Base-by-base conservation (phyloP, 345 rosid genomes). In the Cardamine occulta region DNA sequence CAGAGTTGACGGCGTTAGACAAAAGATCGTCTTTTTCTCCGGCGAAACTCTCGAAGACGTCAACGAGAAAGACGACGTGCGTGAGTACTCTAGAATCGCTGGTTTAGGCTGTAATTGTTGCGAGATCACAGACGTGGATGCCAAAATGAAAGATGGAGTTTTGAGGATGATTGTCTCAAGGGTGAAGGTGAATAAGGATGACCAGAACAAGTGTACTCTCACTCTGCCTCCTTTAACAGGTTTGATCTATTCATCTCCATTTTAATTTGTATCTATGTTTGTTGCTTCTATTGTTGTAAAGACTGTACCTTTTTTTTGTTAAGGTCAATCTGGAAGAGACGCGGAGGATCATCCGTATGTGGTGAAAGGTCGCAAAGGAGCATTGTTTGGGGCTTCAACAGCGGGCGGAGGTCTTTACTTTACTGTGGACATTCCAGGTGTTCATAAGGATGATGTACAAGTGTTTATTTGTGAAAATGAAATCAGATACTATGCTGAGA, bases 51-150 rank as follows among this genome's bases (percentile, higher is more conserved):
- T n/a, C 18, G 7, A 1, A 13, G 71, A 63, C 37, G 42, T 19
- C 17, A 9, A n/a, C n/a, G n/a, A 8, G 7, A 54, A 12, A 4
- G 62, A 42, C 11, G 34, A 44, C 1, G 35, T 21, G 3, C 74
- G 69, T 21, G 64, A 68, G 34, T 68, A 76, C 70, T 76, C 75
- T 1, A 64, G 74, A 19, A 2, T 40, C 39, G 70, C 80, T 10
- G 75, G 80, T 31, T 13, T 76, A 0, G 56, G 49, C 2, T 76
- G 80, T 60, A 73, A 74, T 68, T 75, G 80, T 49, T 76, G 80
- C 49, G 64, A 76, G 63, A 76, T 76, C 74, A 76, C 80, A 1
- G 32, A 37, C n/a, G 79, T 74, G 1, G 57, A 74, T 4, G 56
- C 70, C 2, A 40, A 51, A 3, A 61, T 69, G 75, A 68, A 76